These are phyloP conservation scores for Cicer bijugum DNA, from an alignment of 306 rosid genomes.

Conservation along the genomic window DNA sequence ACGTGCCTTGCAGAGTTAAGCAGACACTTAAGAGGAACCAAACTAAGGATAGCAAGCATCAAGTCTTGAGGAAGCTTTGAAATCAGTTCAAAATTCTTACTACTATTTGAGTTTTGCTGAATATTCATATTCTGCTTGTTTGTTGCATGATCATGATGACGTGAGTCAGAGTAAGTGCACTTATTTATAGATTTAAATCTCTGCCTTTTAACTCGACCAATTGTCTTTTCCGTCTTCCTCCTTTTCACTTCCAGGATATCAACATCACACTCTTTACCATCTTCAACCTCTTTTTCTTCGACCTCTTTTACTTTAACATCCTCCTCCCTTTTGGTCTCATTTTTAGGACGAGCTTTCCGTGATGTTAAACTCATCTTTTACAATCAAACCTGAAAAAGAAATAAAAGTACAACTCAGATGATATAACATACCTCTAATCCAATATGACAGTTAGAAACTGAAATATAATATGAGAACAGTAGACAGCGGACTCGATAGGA, in stretches of 20 bases:
- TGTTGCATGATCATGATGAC: no score
- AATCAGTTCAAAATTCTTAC: background rate
- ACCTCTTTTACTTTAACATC: constrained; percentile 10
- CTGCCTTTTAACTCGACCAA: background rate
- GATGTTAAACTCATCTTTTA: constrained; percentile 80
- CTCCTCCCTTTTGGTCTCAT: constrained; percentile 42
- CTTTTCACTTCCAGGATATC: constrained; percentile 47
- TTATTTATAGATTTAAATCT: background rate
- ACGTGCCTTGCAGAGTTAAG: background rate
- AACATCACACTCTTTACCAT: background rate
- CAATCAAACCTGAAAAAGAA: constrained; percentile 39
- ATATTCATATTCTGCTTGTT: background rate
- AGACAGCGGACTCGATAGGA: background rate
- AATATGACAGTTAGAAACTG: background rate
- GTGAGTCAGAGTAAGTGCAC: background rate
- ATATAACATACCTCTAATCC: background rate
- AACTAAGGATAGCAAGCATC: background rate
- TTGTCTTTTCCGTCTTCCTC: constrained; percentile 49
- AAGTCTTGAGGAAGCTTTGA: background rate
- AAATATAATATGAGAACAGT: background rate
- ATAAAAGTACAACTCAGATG: background rate
- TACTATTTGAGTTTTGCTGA: background rate
- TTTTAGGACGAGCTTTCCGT: constrained; percentile 55
- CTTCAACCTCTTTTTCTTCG: constrained; percentile 44
- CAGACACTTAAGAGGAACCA: background rate